Base-by-base conservation (phyloP, 441 rosid species). In the Populus tomentosa region DNA sequence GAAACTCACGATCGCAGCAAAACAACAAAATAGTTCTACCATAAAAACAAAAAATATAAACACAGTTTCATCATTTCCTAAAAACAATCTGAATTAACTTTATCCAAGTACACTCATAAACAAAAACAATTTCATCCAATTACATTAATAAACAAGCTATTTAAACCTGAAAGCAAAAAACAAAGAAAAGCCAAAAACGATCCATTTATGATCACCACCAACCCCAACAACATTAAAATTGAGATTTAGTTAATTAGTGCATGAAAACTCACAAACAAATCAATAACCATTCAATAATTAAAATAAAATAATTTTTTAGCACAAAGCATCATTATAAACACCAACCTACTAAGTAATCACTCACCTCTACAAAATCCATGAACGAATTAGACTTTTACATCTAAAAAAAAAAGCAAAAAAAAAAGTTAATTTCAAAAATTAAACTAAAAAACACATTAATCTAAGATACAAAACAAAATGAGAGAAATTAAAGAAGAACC, bases 401-500 rank as follows among this genome's bases (percentile, higher is more conserved):
- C 1, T n/a, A 24, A 61, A 61, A 3, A 61, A n/a, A 59, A n/a
- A n/a, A 1, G 6, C 6, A 35, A 28, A 0, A 10, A 59, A 5
- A 59, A 59, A 61, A 61, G 26, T 5, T 33, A 64, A 62, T 67
- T 71, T 16, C 5, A 66, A 38, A 67, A 21, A 46, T 53, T 20
- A 5, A 63, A 53, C 38, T 16, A 66, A 23, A 56, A 8, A 35
- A 73, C 24, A 66, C 20, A 71, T 61, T 36, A 1, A 24, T 18
- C 26, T 36, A n/a, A n/a, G 42, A 33, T 20, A 69, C 10, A 69
- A n/a, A 40, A 21, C 24, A 7, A 11, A 61, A 5, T 61, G 4
- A 64, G 42, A 40, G 53, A 62, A n/a, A 74, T 75, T 33, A 53
- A 62, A 24, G 6, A 46, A 20, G 21, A 35, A 89, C 99, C 97